A percentile compares a stretch with the other conserved stretches of the same genome.
phyloP scores from a whole-genome alignment of 129 eudicot genomes.

The Lactuca saligna region DNA sequence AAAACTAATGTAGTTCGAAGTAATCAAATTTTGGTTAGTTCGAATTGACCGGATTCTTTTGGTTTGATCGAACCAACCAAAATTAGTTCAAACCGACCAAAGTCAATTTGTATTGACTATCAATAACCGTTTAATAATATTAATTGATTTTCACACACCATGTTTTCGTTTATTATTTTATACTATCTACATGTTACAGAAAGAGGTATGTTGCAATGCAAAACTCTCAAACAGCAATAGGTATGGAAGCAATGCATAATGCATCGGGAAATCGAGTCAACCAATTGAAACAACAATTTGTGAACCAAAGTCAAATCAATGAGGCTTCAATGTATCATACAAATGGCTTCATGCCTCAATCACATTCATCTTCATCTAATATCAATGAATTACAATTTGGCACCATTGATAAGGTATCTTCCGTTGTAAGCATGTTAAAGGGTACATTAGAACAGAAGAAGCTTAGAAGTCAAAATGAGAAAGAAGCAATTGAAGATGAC shows the following conservation, averaged over 20 bases:
- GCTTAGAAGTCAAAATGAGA: slow-evolving; percentile 42
- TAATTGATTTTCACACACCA: too few species aligned
- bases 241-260: slow-evolving; percentile 60
- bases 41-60: too few species aligned
- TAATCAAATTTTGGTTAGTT: too few species aligned
- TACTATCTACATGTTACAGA: slow-evolving; percentile 38
- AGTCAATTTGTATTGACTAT: too few species aligned
- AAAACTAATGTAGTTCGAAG: too few species aligned
- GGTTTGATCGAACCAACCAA: too few species aligned
- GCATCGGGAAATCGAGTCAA: slow-evolving; percentile 44
- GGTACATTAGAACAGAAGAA: slow-evolving; percentile 83
- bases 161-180: too few species aligned
- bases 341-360: slow-evolving; percentile 55
- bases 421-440: slow-evolving; percentile 85
- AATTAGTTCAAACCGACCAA: too few species aligned
- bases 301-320: slow-evolving; percentile 34
- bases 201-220: slow-evolving; percentile 81
- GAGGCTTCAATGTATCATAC: slow-evolving; percentile 37
- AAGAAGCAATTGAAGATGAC: slow-evolving; percentile 51
- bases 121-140: too few species aligned
- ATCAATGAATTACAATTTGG: slow-evolving; percentile 35
- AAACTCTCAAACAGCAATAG: slow-evolving; percentile 62
- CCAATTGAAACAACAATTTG: slow-evolving; percentile 46
- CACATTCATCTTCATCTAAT: slow-evolving; percentile 53
- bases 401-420: slow-evolving; percentile 59